Conservation (phyloP, 257 asterid species). For the Verbena officinalis region DNA sequence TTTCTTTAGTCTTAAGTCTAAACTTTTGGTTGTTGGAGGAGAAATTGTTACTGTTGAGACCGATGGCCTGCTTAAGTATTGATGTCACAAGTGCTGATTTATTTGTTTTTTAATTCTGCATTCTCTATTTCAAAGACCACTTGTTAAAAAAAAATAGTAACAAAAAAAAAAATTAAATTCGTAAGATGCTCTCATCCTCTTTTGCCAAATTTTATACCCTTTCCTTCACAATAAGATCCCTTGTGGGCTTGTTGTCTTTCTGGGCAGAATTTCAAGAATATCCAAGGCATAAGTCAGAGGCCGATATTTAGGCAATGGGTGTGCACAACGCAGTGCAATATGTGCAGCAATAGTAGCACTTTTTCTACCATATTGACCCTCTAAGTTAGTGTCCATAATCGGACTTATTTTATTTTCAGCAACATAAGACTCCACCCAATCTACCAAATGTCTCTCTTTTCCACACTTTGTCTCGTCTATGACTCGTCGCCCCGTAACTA, state of each 20-base stretch:
- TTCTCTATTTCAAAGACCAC: too few relatives aligned
- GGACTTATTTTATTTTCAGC: conserved; percentile 42
- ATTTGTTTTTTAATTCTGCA: too few relatives aligned
- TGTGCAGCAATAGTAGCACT: conserved; percentile 58
- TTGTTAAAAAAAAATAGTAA: too few relatives aligned
- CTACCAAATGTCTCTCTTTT: conserved; percentile 43
- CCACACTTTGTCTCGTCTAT: conserved; percentile 48
- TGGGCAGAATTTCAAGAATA: conserved; percentile 54
- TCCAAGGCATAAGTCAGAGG: conserved; percentile 58
- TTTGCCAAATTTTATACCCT: background rate
- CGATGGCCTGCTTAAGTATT: too few relatives aligned
- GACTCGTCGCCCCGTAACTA: conserved; percentile 49
- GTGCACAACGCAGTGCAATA: conserved; percentile 50
- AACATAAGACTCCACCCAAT: conserved; percentile 47
- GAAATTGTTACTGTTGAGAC: too few relatives aligned
- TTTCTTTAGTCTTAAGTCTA: too few relatives aligned
- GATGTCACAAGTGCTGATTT: too few relatives aligned
- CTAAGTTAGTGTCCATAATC: conserved; percentile 57
- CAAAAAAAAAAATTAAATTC: background rate
- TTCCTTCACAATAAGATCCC: too few relatives aligned
- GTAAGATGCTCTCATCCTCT: background rate
- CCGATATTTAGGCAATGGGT: conserved; percentile 47
- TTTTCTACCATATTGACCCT: conserved; percentile 53
- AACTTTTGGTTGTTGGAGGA: too few relatives aligned
- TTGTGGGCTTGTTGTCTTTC: conserved; percentile 25